A percentile compares a stretch with the other conserved stretches of the same genome.
phyloP scores from a whole-genome alignment of 2,329 filamentous ascomycete species.

The Neofusicoccum sp. region DNA sequence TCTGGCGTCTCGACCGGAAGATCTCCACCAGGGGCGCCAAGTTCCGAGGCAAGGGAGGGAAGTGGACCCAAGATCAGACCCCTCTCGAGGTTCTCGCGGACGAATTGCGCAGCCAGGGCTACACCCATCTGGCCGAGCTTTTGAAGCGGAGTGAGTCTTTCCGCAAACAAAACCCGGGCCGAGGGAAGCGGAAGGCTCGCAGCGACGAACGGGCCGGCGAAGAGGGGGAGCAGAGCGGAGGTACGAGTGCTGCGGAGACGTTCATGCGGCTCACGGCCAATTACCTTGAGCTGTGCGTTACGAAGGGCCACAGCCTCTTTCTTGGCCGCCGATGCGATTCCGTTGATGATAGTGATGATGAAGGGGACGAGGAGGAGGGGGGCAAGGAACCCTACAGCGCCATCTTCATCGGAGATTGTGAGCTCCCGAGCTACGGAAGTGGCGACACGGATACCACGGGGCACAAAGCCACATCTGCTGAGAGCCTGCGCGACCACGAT shows the following conservation, averaged over 20 bases:
- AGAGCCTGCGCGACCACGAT: neutral
- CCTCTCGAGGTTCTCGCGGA: neutral
- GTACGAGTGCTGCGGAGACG: neutral
- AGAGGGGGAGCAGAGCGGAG: too few species aligned
- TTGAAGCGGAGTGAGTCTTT: neutral
- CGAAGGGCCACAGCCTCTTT: neutral
- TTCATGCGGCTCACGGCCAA: neutral
- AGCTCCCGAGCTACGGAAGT: neutral
- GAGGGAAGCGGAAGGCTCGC: neutral
- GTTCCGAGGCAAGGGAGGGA: neutral
- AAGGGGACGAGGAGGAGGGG: neutral
- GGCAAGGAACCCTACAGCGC: neutral
- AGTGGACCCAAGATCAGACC: neutral
- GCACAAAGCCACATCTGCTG: neutral
- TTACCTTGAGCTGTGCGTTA: neutral
- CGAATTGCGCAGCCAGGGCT: neutral
- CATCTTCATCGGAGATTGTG: neutral
- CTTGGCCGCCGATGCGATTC: neutral
- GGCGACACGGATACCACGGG: neutral
- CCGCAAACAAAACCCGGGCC: neutral
- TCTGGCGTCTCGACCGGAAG: constrained; percentile 18
- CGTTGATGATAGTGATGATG: neutral
- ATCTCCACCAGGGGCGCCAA: neutral
- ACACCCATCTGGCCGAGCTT: neutral
- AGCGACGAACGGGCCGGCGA: too few species aligned